Evolutionary conservation across 495 filamentous ascomycete species (phyloP).

Genomic region (Echria macrotheca): DNA sequence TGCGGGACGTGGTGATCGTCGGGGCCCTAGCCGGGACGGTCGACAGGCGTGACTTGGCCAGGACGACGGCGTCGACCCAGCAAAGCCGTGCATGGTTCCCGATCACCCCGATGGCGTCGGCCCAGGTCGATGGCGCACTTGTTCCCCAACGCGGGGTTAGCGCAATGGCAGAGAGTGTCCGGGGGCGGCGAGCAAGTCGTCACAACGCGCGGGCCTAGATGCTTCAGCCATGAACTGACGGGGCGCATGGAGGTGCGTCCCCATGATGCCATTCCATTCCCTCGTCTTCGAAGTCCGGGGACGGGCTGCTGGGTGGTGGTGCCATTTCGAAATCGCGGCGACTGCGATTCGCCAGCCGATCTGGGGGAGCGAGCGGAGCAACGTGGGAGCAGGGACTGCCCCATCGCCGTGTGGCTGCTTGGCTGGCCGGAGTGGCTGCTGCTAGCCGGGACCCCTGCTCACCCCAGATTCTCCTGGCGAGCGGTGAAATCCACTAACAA

Average conservation of each 20-base stretch:
- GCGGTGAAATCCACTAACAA: neutral
- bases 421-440: neutral
- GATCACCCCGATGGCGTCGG: slow-evolving; percentile 5
- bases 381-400: neutral
- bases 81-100: too few species aligned
- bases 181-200: neutral
- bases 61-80: too few species aligned
- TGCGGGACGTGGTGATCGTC: too few species aligned
- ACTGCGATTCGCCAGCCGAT: neutral
- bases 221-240: too few species aligned
- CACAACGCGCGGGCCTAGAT: neutral
- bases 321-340: neutral
- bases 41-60: too few species aligned
- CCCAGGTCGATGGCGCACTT: neutral
- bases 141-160: neutral
- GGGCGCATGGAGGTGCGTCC: neutral
- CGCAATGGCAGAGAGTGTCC: neutral
- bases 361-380: neutral
- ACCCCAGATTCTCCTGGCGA: slow-evolving; percentile 24
- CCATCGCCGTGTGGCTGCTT: neutral
- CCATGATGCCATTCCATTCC: neutral
- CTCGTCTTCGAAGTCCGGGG: neutral
- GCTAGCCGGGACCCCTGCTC: slow-evolving; percentile 15
- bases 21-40: too few species aligned
- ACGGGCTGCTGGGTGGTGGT: neutral